Percentiles rank a stretch among this genome's conserved stretches.
Evolutionary conservation across 805 yeast species (phyloP).

Genomic region (Maudiozyma turicensis): DNA sequence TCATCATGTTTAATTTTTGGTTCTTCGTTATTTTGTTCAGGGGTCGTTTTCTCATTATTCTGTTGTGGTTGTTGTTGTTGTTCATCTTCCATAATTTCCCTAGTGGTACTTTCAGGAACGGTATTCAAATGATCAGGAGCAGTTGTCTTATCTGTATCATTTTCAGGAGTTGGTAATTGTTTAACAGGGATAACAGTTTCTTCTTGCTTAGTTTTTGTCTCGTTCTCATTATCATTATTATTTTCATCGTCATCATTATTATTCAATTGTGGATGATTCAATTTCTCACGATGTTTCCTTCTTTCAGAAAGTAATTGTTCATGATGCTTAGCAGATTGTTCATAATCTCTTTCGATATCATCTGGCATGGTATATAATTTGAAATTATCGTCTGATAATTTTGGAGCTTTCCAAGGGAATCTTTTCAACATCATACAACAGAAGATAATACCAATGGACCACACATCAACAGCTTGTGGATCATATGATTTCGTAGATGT

Average conservation of each 20-base stretch:
- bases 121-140: not conserved
- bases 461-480: slow-evolving; percentile 70
- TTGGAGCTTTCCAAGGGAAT: slow-evolving; percentile 82
- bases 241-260: slow-evolving; percentile 3
- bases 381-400: slow-evolving; percentile 56
- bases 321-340: slow-evolving; percentile 62
- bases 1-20: not conserved
- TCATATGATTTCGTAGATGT: slow-evolving; percentile 45
- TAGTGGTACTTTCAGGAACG: not conserved
- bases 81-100: too few relatives aligned
- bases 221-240: not conserved
- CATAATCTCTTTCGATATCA: slow-evolving; percentile 70
- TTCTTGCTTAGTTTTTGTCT: not conserved
- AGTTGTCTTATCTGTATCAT: not conserved
- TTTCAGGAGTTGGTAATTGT: slow-evolving; percentile 1
- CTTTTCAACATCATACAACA: slow-evolving; percentile 81
- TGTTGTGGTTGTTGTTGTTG: not conserved
- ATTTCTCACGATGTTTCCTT: slow-evolving; percentile 15
- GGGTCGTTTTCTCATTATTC: too few relatives aligned
- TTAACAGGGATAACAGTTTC: not conserved
- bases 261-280: slow-evolving; percentile 4
- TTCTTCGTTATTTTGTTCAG: too few relatives aligned
- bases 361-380: slow-evolving; percentile 55
- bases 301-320: slow-evolving; percentile 48
- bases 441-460: slow-evolving; percentile 78